Evolutionary conservation across 2,329 filamentous ascomycete genomes (phyloP), one percentile per base, ranked within the genome.

Genomic region (Cladophialophora yegresii): DNA sequence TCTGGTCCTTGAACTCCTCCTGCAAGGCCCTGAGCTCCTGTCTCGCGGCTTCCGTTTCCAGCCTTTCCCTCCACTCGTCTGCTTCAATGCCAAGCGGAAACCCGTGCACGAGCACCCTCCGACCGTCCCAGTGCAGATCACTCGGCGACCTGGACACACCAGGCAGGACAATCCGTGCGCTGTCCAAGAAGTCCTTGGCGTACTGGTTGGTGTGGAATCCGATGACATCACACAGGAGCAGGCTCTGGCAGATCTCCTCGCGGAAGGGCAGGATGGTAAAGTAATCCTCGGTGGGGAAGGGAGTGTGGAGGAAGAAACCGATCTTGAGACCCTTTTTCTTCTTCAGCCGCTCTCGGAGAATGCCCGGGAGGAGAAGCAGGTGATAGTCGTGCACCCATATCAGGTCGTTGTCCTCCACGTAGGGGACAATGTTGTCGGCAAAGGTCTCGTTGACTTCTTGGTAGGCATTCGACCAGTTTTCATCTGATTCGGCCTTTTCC

Each of bases 181-280:
- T 92, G 77, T 91, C 93, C 63, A 96, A 81, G 79, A 97, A 96
- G 77, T 97, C 93, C 58, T 91, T 85, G 30, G 91, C 91, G 73
- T 97, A 97, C 79, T 96, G 92, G 78, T 96, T 96, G n/a, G 93
- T 97, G 78, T 97, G 93, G 80, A 97, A 97, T n/a, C 93, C 93
- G 71, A 97, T 89, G 62, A 97, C 80, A 75, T 96, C 93, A 79
- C 92, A 95, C 73, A 93, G 87, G 26, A 97, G 82, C 45, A 96
- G 84, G 53, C 93, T 92, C 56, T 88, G 83, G 33, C 97, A 83
- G 58, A 97, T 86, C 70, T 90, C 87, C 75, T 96, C 91, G 65
- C 92, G 86, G 30, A 97, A 92, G 0, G 93, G 93, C 7, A 97
- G 81, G 66, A 96, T 95, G 66, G 92, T 87, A 81, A 96, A 96